Conservation (phyloP, 192 early-diverging fungal species). For the Linnemannia zychae region DNA sequence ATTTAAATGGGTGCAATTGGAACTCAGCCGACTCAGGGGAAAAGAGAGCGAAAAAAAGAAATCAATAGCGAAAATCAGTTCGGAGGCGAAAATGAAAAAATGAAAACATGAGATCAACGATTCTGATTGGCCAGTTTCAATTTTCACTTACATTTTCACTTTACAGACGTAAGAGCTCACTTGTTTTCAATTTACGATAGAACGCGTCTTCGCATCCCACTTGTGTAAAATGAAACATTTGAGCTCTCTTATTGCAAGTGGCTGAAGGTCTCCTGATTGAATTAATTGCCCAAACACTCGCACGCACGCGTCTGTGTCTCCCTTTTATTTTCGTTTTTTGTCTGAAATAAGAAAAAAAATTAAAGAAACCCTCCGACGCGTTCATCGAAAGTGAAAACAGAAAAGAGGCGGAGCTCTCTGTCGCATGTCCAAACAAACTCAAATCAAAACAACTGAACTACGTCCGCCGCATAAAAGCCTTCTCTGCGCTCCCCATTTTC, state of each 20-base stretch:
- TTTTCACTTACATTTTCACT: not conserved
- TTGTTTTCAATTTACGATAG: no score
- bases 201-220: no score
- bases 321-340: not conserved
- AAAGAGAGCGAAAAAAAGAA: not conserved
- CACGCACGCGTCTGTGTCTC: not conserved
- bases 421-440: not conserved
- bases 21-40: not conserved
- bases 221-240: no score
- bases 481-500: not conserved
- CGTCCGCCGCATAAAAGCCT: not conserved
- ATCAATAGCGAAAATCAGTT: not conserved
- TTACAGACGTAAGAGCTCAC: no score
- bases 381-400: not conserved
- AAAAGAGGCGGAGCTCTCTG: not conserved
- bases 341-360: not conserved
- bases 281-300: no score
- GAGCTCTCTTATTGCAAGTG: no score
- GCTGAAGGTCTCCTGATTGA: no score
- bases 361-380: not conserved
- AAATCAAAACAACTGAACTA: not conserved
- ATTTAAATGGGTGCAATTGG: conserved; percentile 11
- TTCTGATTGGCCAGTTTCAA: not conserved
- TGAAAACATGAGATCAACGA: not conserved
- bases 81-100: not conserved